These are phyloP conservation scores for Cercospora zeae-maydis DNA, from an alignment of 2,329 filamentous ascomycete species.

Conservation along the genomic window DNA sequence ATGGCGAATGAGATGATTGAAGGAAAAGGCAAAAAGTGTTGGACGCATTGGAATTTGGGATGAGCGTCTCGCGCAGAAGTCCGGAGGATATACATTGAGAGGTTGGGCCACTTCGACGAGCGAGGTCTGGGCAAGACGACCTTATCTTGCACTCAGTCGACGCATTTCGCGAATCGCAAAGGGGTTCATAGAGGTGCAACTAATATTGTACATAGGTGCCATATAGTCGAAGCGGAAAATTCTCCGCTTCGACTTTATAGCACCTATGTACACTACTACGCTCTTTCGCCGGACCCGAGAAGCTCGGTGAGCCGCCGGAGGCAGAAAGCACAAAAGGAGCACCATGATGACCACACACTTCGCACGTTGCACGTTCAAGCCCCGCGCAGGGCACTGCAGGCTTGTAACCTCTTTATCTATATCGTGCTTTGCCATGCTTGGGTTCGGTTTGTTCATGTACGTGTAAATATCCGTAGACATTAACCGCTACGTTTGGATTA, in stretches of 20 bases:
- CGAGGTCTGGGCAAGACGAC: background rate
- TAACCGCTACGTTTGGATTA: background rate
- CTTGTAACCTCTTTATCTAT: no score
- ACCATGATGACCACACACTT: background rate
- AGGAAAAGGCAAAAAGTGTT: background rate
- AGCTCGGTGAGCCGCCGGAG: no score
- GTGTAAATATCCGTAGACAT: background rate
- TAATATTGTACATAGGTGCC: background rate
- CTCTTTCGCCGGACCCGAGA: no score
- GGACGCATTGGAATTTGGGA: no score
- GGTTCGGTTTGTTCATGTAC: background rate
- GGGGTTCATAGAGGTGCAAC: background rate
- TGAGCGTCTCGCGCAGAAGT: no score
- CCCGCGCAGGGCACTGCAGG: background rate
- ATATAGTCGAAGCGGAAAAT: no score
- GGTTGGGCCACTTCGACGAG: background rate
- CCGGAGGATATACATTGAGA: no score
- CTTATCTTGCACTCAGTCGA: background rate
- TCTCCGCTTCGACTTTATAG: no score
- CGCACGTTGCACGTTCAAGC: background rate
- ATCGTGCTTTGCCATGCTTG: slow-evolving; percentile 18
- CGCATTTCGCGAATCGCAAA: background rate
- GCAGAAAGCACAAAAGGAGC: background rate
- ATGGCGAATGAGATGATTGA: background rate
- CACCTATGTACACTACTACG: no score